Conservation (phyloP, 1,284 basidiomycete species). For the Cutaneotrichosporon sp. region DNA sequence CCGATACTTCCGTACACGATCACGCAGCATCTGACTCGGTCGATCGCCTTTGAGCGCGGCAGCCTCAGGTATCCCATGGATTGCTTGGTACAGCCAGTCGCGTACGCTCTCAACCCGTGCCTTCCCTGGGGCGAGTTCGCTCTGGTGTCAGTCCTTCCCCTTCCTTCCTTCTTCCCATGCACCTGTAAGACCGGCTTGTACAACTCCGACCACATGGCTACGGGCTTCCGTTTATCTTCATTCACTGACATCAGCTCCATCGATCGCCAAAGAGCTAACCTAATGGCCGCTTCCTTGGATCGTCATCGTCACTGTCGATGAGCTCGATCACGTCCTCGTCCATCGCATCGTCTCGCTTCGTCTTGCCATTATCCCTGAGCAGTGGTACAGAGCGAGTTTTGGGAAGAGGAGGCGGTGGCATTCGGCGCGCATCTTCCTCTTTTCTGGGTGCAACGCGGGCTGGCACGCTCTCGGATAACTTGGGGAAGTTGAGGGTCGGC, state of each 20-base stretch:
- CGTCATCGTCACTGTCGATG: conserved; percentile 35
- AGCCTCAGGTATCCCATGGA: conserved; percentile 57
- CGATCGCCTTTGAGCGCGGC: conserved; percentile 25
- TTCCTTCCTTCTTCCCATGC: conserved; percentile 1
- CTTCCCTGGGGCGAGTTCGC: conserved; percentile 82
- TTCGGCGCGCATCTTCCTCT: conserved; percentile 14
- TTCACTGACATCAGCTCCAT: neutral
- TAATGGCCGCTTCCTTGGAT: neutral
- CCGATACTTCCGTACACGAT: conserved; percentile 70
- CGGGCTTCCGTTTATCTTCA: neutral
- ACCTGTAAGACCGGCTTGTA: conserved; percentile 70
- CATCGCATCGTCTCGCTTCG: conserved; percentile 53
- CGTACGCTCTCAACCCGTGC: conserved; percentile 81
- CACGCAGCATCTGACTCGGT: conserved; percentile 52
- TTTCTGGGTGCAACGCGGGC: neutral
- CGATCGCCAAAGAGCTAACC: neutral
- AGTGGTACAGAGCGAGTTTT: neutral
- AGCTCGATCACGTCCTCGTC: conserved; percentile 31
- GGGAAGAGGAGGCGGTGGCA: conserved; percentile 24
- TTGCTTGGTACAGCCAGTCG: conserved; percentile 79
- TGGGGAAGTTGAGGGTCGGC: conserved; percentile 35
- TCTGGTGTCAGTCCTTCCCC: conserved; percentile 53
- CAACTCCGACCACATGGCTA: conserved; percentile 69
- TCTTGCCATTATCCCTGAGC: conserved; percentile 46
- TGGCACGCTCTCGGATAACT: conserved; percentile 1